Evolutionary conservation across 495 filamentous ascomycete genomes (phyloP).

Genomic region (Annulohypoxylon moriforme): DNA sequence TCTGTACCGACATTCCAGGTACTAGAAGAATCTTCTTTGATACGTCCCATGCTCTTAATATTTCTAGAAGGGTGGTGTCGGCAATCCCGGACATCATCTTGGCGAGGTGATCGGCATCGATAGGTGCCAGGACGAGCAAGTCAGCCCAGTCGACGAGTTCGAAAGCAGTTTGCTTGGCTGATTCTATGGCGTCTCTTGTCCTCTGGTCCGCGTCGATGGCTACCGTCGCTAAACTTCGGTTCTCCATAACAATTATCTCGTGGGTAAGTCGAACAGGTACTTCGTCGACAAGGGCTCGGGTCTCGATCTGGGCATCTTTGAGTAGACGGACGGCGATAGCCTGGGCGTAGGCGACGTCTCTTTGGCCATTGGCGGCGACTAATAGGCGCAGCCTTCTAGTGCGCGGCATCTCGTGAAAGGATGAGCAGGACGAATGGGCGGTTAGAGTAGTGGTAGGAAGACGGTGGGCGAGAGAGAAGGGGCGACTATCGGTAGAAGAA

Average conservation of each 20-base stretch:
- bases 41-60: slow-evolving; percentile 84
- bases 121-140: slow-evolving; percentile 82
- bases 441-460: slow-evolving; percentile 32
- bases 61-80: slow-evolving; percentile 76
- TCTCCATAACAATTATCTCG: slow-evolving; percentile 62
- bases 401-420: slow-evolving; percentile 55
- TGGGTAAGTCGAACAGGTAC: slow-evolving; percentile 62
- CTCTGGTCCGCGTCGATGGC: slow-evolving; percentile 45
- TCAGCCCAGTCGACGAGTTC: slow-evolving; percentile 90
- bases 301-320: slow-evolving; percentile 65
- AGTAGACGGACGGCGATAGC: slow-evolving; percentile 66
- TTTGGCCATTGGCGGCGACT: slow-evolving; percentile 63
- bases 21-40: slow-evolving; percentile 84
- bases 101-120: slow-evolving; percentile 81
- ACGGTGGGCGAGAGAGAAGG: slow-evolving; percentile 17
- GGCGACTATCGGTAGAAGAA: slow-evolving; percentile 25
- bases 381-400: slow-evolving; percentile 61
- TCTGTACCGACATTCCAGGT: slow-evolving; percentile 81
- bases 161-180: slow-evolving; percentile 65
- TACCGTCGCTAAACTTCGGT: slow-evolving; percentile 50
- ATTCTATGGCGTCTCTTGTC: slow-evolving; percentile 56
- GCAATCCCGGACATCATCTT: slow-evolving; percentile 85
- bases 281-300: slow-evolving; percentile 65
- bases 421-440: slow-evolving; percentile 48
- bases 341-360: slow-evolving; percentile 63